Percentiles rank a stretch among this genome's conserved stretches.
These are phyloP conservation scores for Toxicodendron radicans DNA, from an alignment of 345 rosid species.

Conservation along the genomic window DNA sequence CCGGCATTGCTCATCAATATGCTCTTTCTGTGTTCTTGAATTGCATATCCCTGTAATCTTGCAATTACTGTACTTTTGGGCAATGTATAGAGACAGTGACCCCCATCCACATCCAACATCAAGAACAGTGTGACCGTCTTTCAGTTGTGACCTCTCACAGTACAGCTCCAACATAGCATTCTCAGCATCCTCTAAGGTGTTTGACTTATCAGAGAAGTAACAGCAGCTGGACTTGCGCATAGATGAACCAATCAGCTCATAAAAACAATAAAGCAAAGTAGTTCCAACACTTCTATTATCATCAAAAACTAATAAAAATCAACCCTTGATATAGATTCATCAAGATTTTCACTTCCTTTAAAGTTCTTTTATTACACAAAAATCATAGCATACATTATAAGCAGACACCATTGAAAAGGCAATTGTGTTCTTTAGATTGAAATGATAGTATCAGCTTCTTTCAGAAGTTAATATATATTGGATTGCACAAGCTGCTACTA, in stretches of 20 bases:
- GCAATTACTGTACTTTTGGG: constrained; percentile 65
- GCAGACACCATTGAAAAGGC: not conserved
- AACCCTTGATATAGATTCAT: not conserved
- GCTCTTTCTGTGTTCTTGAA: constrained; percentile 69
- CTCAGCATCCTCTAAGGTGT: constrained; percentile 78
- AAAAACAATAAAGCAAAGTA: not conserved
- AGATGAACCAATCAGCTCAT: not conserved
- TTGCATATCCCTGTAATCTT: constrained; percentile 81
- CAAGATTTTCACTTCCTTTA: not conserved
- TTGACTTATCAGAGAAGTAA: constrained; percentile 56
- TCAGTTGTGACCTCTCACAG: constrained; percentile 62
- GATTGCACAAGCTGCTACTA: no score
- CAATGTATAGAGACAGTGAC: constrained; percentile 69
- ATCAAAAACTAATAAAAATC: not conserved
- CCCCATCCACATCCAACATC: constrained; percentile 98
- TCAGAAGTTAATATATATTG: not conserved
- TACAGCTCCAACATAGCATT: constrained; percentile 69
- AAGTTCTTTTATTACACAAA: not conserved
- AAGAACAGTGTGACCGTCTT: constrained; percentile 76
- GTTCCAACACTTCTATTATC: not conserved
- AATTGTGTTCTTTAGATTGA: not conserved
- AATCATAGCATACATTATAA: not conserved
- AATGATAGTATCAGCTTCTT: not conserved
- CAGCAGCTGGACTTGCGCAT: constrained; percentile 52
- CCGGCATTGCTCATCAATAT: constrained; percentile 66